These are phyloP conservation scores for Rickenella mellea DNA, from an alignment of 768 basidiomycete genomes.

Conservation along the genomic window DNA sequence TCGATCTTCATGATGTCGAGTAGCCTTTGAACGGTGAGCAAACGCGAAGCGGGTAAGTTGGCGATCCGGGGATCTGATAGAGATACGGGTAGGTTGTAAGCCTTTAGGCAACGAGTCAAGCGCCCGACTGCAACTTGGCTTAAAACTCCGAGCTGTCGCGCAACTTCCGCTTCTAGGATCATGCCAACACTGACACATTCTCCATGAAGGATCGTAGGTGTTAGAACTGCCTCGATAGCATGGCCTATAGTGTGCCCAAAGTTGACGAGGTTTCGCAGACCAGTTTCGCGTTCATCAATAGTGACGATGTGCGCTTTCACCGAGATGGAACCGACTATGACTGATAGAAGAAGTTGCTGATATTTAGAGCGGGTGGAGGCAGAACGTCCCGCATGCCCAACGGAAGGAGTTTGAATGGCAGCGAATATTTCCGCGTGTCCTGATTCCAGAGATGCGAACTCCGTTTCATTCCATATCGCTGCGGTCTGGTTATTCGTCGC, in stretches of 20 bases:
- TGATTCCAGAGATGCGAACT: slow-evolving; percentile 84
- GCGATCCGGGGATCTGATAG: slow-evolving; percentile 72
- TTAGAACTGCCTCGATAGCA: slow-evolving; percentile 93
- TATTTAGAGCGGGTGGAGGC: slow-evolving; percentile 57
- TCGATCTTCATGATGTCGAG: slow-evolving; percentile 93
- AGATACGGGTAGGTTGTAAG: slow-evolving; percentile 84
- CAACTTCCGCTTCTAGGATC: slow-evolving; percentile 93
- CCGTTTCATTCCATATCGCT: slow-evolving; percentile 93
- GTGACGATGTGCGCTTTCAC: slow-evolving; percentile 98
- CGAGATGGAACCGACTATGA: slow-evolving; percentile 87
- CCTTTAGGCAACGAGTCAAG: slow-evolving; percentile 77
- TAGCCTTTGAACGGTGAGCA: slow-evolving; percentile 69
- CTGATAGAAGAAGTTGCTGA: slow-evolving; percentile 80
- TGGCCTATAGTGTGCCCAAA: slow-evolving; percentile 99
- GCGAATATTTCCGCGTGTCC: slow-evolving; percentile 76
- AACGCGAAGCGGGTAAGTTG: slow-evolving; percentile 56
- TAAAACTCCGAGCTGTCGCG: slow-evolving; percentile 79
- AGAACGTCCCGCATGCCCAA: slow-evolving; percentile 45
- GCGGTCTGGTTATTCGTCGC: slow-evolving; percentile 57
- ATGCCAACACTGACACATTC: slow-evolving; percentile 95
- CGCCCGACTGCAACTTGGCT: slow-evolving; percentile 90
- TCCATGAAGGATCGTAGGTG: slow-evolving; percentile 89
- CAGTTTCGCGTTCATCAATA: slow-evolving; percentile 92
- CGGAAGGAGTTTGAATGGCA: slow-evolving; percentile 69
- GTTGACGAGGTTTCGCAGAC: slow-evolving; percentile 96